Conservation (phyloP, 176 grass and related monocot genomes). For the Lolium perenne region DNA sequence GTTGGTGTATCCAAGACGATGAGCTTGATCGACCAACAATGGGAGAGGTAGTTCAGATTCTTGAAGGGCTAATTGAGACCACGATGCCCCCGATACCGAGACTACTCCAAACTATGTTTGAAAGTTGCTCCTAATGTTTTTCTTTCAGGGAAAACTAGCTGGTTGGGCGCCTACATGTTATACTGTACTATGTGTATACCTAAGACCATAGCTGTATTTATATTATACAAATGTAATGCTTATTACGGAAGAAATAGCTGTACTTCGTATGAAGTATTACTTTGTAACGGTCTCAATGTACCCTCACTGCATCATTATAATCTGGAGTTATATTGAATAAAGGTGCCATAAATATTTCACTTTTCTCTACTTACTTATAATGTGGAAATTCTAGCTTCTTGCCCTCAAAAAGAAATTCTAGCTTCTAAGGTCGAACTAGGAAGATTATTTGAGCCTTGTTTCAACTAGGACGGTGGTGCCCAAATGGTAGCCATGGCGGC, state of each 20-base stretch:
- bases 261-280: too few relatives aligned
- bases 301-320: background rate
- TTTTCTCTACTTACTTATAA: background rate
- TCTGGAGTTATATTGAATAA: background rate
- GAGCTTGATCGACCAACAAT: background rate
- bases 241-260: too few relatives aligned
- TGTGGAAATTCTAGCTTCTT: background rate
- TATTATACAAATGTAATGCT: background rate
- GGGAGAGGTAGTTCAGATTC: conserved; percentile 38
- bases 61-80: conserved; percentile 21
- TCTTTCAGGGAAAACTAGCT: background rate
- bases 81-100: conserved; percentile 39
- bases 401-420: background rate
- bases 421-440: background rate
- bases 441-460: background rate
- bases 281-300: background rate
- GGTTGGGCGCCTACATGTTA: background rate
- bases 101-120: background rate
- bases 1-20: background rate
- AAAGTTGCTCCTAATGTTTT: background rate
- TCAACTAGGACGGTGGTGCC: background rate
- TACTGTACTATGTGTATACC: background rate
- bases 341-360: background rate
- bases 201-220: background rate
- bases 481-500: background rate